A percentile compares a stretch with the other conserved stretches of the same genome.
Conservation (phyloP, 306 rosid genomes). For the Begonia peltatifolia region DNA sequence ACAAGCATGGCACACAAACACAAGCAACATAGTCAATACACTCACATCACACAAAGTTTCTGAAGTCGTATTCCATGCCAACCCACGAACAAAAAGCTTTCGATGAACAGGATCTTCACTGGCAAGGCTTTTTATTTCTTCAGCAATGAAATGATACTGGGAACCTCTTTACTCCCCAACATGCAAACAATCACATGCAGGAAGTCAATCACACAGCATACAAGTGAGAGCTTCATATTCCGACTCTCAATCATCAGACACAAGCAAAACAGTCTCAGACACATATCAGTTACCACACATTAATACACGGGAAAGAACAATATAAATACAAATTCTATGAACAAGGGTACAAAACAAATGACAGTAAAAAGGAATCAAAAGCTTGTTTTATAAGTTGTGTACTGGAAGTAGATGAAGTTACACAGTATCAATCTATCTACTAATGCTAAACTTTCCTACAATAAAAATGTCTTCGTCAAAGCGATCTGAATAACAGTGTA, state of each 20-base stretch:
- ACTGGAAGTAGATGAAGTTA: no score
- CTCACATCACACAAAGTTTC: conserved; percentile 87
- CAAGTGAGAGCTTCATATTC: conserved; percentile 20
- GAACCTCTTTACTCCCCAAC: conserved; percentile 85
- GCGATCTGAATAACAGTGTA: no score
- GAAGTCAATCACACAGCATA: conserved; percentile 67
- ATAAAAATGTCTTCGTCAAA: no score
- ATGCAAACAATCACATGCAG: conserved; percentile 79
- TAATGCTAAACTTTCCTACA: no score
- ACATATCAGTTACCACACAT: background rate
- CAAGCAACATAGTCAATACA: conserved; percentile 37
- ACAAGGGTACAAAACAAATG: background rate
- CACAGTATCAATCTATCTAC: no score
- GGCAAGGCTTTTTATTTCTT: conserved; percentile 70
- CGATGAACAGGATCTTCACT: conserved; percentile 67
- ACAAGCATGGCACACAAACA: conserved; percentile 47
- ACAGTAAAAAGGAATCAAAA: background rate
- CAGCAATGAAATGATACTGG: conserved; percentile 73
- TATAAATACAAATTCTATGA: background rate
- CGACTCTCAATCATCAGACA: conserved; percentile 3
- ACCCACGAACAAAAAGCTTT: conserved; percentile 89
- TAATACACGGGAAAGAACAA: background rate
- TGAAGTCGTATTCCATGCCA: conserved; percentile 67
- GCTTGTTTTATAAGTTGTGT: conserved; percentile 13
- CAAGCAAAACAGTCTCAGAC: background rate